phyloP scores from a whole-genome alignment of 2,329 filamentous ascomycete genomes.

The Fusarium newnesense region DNA sequence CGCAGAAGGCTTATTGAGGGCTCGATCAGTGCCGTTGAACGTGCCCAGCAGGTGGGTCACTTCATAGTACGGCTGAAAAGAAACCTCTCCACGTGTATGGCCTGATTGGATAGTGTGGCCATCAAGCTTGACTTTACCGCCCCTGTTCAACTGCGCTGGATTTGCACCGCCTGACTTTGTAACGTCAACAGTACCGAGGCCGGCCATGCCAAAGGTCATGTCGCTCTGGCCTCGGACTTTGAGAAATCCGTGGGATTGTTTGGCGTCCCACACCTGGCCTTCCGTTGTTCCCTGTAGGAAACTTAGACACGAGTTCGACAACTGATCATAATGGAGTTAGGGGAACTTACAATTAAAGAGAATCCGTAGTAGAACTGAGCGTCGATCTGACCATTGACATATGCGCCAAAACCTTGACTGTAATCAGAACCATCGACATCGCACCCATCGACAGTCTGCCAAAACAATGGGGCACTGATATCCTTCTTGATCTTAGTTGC shows the following conservation, averaged over 20 bases:
- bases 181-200: background rate
- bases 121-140: background rate
- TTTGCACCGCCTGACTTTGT: background rate
- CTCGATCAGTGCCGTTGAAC: background rate
- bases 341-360: background rate
- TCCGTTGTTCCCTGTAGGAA: background rate
- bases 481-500: background rate
- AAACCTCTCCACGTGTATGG: background rate
- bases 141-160: background rate
- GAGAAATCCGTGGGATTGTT: background rate
- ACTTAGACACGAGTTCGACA: background rate
- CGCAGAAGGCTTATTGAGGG: background rate
- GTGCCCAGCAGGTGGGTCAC: background rate
- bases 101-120: background rate
- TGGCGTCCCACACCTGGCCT: background rate
- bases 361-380: background rate
- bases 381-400: background rate
- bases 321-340: too few relatives aligned
- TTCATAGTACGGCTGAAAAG: background rate
- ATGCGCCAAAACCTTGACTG: background rate
- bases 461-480: background rate
- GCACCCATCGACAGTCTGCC: background rate
- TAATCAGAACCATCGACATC: background rate
- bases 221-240: background rate
- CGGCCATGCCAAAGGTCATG: background rate